Evolutionary conservation across 1,284 basidiomycete species (phyloP), one percentile per base, ranked within the genome.

Genomic region (Abortiporus biennis): DNA sequence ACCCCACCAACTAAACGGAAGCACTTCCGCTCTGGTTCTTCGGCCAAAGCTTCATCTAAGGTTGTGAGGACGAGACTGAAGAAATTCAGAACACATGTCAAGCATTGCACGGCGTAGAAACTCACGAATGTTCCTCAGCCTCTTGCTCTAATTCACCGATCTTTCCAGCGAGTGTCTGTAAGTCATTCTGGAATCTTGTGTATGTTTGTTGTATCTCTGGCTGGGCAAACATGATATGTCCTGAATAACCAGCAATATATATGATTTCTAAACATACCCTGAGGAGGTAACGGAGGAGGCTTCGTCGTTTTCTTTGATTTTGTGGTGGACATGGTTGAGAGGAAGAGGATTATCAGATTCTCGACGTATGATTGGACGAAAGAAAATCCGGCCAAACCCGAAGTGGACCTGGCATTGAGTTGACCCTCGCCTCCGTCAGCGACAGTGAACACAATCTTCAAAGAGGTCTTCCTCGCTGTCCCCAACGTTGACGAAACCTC

Each of bases 1-100:
- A 97, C 85, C 22, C 95, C 96, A 9, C 96, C 96, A 47, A 99
- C 89, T 52, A 99, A 74, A 38, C 96, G 83, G 67, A 98, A 99
- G 66, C 96, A 99, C 66, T 92, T 93, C 47, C 96, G 82, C 57
- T 83, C 75, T 19, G 95, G 92, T 47, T 95, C 90, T 45, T 77
- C 75, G 23, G 70, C 72, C 32, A 88, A 69, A 6, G 82, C 81
- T 53, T 93, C 84, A 46, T 85, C 77, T 21, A 99, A 68, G 1
- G 95, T 98, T 1, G 78, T 76, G 35, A 99, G 75, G 6, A 99
- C 96, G 13, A 99, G 73, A 32, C 93, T 98, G 29, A 2, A 4
- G 31, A n/a, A 22, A 5, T 15, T 11, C 6, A 9, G 2, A 11
- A 23, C 17, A 44, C 33, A 16, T 33, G 6, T 16, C 16, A 25